Conservation (phyloP, 2,329 filamentous ascomycete species). For the Diaporthe vaccinii region DNA sequence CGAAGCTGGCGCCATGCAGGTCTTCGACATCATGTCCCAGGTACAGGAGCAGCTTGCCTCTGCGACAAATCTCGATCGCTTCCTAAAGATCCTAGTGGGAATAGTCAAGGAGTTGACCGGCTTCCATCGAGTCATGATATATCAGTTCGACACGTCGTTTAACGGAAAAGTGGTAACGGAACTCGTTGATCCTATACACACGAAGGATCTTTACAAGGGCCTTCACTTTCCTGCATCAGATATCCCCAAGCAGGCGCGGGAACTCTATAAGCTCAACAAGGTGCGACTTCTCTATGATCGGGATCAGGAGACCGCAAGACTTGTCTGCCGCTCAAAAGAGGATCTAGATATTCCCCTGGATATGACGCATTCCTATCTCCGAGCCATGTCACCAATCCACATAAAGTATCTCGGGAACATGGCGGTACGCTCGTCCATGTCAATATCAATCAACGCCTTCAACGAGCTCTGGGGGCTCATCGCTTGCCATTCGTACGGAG, state of each 20-base stretch:
- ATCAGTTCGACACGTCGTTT: constrained; percentile 86
- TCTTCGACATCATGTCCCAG: constrained; percentile 93
- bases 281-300: constrained; percentile 90
- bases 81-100: constrained; percentile 85
- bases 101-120: constrained; percentile 91
- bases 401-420: constrained; percentile 90
- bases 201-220: constrained; percentile 87
- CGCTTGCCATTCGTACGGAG: constrained; percentile 85
- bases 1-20: constrained; percentile 87
- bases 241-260: constrained; percentile 86
- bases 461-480: constrained; percentile 90
- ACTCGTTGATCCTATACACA: constrained; percentile 83
- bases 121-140: constrained; percentile 93
- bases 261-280: constrained; percentile 92
- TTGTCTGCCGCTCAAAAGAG: constrained; percentile 82
- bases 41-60: constrained; percentile 88
- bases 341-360: constrained; percentile 83
- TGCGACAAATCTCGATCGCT: constrained; percentile 77
- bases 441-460: constrained; percentile 90
- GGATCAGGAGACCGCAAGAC: constrained; percentile 81
- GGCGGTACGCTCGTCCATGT: constrained; percentile 95
- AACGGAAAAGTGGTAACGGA: constrained; percentile 92
- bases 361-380: constrained; percentile 85
- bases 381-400: constrained; percentile 92
- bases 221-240: constrained; percentile 90